Conservation (phyloP, 1,284 basidiomycete species). For the Ceratobasidium sp. region DNA sequence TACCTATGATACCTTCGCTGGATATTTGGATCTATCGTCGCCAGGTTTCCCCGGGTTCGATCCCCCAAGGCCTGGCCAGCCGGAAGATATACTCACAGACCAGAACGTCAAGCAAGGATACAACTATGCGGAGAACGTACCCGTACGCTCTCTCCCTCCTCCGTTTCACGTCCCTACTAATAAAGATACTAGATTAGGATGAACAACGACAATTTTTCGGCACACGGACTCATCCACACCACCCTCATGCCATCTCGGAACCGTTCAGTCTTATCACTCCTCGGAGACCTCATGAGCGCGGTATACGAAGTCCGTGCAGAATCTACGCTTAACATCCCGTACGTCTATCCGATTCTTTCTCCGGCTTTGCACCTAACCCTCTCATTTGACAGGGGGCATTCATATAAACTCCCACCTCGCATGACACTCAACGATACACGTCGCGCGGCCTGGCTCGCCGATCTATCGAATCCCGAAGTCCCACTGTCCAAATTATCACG, state of each 20-base stretch:
- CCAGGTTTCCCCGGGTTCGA: conserved; percentile 89
- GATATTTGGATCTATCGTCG: no score
- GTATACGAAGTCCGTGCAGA: conserved; percentile 77
- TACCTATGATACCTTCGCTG: no score
- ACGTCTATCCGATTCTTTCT: conserved; percentile 54
- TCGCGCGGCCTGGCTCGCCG: conserved; percentile 89
- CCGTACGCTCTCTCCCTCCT: not conserved
- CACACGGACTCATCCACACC: conserved; percentile 66
- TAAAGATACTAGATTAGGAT: conserved; percentile 61
- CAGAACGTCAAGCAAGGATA: conserved; percentile 86
- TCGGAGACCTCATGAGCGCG: conserved; percentile 86
- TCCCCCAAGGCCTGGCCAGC: conserved; percentile 85
- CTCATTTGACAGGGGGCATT: conserved; percentile 68
- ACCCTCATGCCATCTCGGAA: conserved; percentile 54
- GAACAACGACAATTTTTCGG: conserved; percentile 69
- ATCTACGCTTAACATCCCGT: conserved; percentile 73
- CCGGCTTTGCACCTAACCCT: conserved; percentile 11
- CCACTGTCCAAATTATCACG: conserved; percentile 89
- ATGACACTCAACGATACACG: conserved; percentile 93
- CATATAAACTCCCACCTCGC: conserved; percentile 87
- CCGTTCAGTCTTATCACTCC: conserved; percentile 68
- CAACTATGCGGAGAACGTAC: conserved; percentile 71
- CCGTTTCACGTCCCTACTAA: conserved; percentile 13
- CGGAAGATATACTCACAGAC: conserved; percentile 87
- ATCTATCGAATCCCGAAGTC: conserved; percentile 90